Conservation (phyloP, 345 rosid genomes). For the Populus simonii region DNA sequence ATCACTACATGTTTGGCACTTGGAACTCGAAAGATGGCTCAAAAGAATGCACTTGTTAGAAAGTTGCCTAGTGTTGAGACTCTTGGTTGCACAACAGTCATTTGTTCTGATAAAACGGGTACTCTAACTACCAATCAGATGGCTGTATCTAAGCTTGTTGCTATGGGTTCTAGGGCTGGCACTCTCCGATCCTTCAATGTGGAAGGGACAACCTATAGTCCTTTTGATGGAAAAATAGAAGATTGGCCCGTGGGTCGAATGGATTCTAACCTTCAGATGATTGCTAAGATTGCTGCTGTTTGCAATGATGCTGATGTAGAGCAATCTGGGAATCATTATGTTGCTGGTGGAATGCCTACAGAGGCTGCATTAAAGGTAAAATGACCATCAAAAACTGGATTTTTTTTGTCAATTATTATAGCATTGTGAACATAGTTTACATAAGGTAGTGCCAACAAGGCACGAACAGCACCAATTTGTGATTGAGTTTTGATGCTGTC, state of each 20-base stretch:
- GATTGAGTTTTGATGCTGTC: neutral
- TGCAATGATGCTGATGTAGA: slow-evolving; percentile 88
- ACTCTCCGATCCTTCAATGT: slow-evolving; percentile 70
- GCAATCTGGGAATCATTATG: slow-evolving; percentile 59
- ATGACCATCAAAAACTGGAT: neutral
- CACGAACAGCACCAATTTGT: neutral
- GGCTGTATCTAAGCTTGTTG: slow-evolving; percentile 83
- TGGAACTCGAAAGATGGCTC: slow-evolving; percentile 97
- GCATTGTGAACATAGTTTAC: too few species aligned
- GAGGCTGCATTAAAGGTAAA: slow-evolving; percentile 97
- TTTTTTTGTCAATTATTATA: too few species aligned
- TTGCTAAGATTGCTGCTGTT: slow-evolving; percentile 82
- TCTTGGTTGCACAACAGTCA: slow-evolving; percentile 92
- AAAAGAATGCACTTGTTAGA: slow-evolving; percentile 88
- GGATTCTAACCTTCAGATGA: slow-evolving; percentile 87
- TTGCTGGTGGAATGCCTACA: slow-evolving; percentile 76
- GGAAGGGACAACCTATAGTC: slow-evolving; percentile 78
- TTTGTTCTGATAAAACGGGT: slow-evolving; percentile 93
- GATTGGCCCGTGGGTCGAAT: slow-evolving; percentile 65
- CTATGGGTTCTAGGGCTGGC: slow-evolving; percentile 69
- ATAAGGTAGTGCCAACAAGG: too few species aligned
- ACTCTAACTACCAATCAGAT: slow-evolving; percentile 92
- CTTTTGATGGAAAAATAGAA: slow-evolving; percentile 75
- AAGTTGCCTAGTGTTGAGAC: slow-evolving; percentile 94
- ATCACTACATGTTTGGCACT: slow-evolving; percentile 94